Percentiles rank a stretch among this genome's conserved stretches.
phyloP scores from a whole-genome alignment of 768 basidiomycete species.

The Strobilomyces echinocephalus region DNA sequence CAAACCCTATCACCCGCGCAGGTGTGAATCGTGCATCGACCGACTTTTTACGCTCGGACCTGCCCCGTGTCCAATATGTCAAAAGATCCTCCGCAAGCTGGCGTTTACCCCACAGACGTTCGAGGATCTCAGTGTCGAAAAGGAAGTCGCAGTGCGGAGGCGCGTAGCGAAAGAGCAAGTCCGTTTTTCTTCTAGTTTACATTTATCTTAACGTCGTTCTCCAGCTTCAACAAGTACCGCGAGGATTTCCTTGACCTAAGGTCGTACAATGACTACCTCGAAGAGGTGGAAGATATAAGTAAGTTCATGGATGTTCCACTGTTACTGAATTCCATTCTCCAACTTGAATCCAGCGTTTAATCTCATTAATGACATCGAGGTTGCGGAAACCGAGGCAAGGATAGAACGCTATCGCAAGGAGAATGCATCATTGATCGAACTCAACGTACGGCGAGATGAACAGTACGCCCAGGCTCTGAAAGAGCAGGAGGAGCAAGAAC shows the following conservation, averaged over 20 bases:
- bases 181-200: not conserved
- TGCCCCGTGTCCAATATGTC: slow-evolving; percentile 93
- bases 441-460: slow-evolving; percentile 80
- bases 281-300: slow-evolving; percentile 93
- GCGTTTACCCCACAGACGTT: slow-evolving; percentile 96
- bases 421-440: slow-evolving; percentile 78
- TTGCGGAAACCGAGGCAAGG: slow-evolving; percentile 75
- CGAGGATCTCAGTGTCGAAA: slow-evolving; percentile 88
- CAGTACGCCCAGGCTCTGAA: slow-evolving; percentile 65
- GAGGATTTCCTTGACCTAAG: slow-evolving; percentile 82
- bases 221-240: slow-evolving; percentile 88
- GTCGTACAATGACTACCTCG: slow-evolving; percentile 91
- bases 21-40: slow-evolving; percentile 99
- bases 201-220: not conserved
- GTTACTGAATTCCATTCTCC: not conserved
- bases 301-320: slow-evolving; percentile 19
- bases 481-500: slow-evolving; percentile 79
- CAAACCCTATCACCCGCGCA: slow-evolving; percentile 28
- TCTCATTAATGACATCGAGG: slow-evolving; percentile 84
- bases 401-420: slow-evolving; percentile 74
- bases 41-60: slow-evolving; percentile 93
- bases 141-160: slow-evolving; percentile 86
- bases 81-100: slow-evolving; percentile 79
- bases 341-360: slow-evolving; percentile 68
- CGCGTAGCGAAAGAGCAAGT: slow-evolving; percentile 85